Base-by-base conservation (phyloP, 495 filamentous ascomycete genomes). In the Neurospora terricola region DNA sequence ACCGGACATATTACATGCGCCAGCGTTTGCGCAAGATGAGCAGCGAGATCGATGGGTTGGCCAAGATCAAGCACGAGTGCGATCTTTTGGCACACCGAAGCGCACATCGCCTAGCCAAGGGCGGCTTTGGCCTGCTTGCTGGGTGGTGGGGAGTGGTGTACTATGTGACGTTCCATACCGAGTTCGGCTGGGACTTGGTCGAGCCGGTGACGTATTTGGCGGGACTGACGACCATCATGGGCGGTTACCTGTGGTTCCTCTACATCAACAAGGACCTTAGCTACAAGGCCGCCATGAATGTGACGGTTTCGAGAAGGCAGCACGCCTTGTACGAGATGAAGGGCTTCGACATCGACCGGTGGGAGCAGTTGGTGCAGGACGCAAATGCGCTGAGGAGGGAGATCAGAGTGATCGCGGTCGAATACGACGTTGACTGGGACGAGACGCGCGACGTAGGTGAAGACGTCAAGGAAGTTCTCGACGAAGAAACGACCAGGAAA, bases 361-460 rank as follows among this genome's bases (percentile, higher is more conserved):
- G 94, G 94, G 91, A 96, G 76, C 81, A 81, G 2, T 75, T 97
- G 68, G 87, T 96, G n/a, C 89, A 94, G 69, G 92, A 96, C 70
- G 93, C 89, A 0, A 98, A 97, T 78, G 81, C 88, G 37, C 80
- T 98, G 72, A 80, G 95, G 30, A 87, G 85, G 75, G 95, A 98
- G 82, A 94, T 98, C 73, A 91, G 90, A 80, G 86, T 82, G 6
- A 90, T 97, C 45, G 93, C 95, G 1, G 88, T 90, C 34, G 93
- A 97, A 79, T 97, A 97, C 81, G 94, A 96, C 77, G 93, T 93
- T n/a, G 93, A 94, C 27, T 98, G 94, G 94, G 88, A 98, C 81
- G 94, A 98, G 83, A 86, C 82, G 69, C 83, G 84, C 70, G 93
- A 97, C 80, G 90, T 94, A 62, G 88, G 89, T 48, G 88, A 93